Conservation (phyloP, 495 filamentous ascomycete genomes). For the Trichoderma orchidacearum region DNA sequence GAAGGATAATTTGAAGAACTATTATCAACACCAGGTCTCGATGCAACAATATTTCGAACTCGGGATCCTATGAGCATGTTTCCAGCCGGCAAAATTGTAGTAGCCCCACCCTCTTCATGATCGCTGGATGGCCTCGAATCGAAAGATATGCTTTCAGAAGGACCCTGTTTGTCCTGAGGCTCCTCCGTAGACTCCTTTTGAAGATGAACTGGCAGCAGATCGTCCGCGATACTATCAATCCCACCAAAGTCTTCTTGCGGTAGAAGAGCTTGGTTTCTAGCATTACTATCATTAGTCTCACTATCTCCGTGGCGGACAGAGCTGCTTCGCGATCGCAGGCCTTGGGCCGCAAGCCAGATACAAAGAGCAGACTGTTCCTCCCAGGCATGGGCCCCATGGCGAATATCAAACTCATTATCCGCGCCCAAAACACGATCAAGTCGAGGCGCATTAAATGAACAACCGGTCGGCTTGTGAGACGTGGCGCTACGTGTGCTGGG, state of each 20-base stretch:
- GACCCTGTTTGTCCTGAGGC: background rate
- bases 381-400: background rate
- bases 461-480: background rate
- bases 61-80: background rate
- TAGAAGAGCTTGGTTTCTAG: background rate
- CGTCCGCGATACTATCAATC: background rate
- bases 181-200: background rate
- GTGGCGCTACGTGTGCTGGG: background rate
- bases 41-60: background rate
- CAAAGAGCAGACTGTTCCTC: constrained; percentile 1
- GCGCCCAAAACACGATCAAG: background rate
- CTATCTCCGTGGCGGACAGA: background rate
- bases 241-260: background rate
- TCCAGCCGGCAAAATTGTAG: background rate
- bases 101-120: background rate
- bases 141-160: background rate
- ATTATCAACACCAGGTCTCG: background rate
- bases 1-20: background rate
- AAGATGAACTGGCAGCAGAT: background rate
- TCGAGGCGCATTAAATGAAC: background rate
- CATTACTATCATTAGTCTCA: background rate
- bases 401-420: background rate
- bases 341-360: constrained; percentile 1
- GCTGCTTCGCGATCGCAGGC: background rate
- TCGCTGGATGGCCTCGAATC: background rate